Evolutionary conservation across 169 alveolate genomes (phyloP).

Genomic region (Hepatocystis sp.): DNA sequence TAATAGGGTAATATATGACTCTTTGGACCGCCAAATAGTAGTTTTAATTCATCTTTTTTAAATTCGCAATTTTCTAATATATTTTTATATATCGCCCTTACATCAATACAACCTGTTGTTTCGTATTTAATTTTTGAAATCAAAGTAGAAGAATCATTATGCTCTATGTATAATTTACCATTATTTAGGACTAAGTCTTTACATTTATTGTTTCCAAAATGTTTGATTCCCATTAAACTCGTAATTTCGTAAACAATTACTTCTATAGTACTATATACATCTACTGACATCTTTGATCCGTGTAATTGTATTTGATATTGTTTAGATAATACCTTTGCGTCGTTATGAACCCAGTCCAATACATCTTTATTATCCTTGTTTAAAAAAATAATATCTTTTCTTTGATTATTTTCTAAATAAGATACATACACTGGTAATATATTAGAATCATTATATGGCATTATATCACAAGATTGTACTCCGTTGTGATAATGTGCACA

Average conservation of each 20-base stretch:
- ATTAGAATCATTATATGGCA: no score
- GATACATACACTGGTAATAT: conserved; percentile 48
- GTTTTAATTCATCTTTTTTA: conserved; percentile 22
- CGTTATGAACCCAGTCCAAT: conserved; percentile 8
- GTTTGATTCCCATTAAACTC: conserved; percentile 18
- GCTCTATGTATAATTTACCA: conserved; percentile 20
- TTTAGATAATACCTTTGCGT: conserved; percentile 3
- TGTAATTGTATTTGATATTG: conserved; percentile 19
- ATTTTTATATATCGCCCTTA: conserved; percentile 19
- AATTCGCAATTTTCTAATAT: conserved; percentile 28
- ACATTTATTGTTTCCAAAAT: conserved; percentile 18
- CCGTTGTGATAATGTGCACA: conserved; percentile 21
- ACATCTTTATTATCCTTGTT: conserved; percentile 14
- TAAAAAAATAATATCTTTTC: conserved; percentile 62
- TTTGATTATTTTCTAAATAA: conserved; percentile 53
- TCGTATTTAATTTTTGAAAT: conserved; percentile 50
- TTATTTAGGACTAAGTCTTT: conserved; percentile 15
- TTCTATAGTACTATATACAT: conserved; percentile 19
- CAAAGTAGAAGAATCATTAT: conserved; percentile 21
- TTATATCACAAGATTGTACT: conserved; percentile 10
- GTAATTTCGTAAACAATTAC: conserved; percentile 33
- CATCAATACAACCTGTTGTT: conserved; percentile 18
- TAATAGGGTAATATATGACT: conserved; percentile 49
- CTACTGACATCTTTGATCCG: conserved; percentile 38
- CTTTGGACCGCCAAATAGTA: conserved; percentile 3